Percentiles rank a stretch among this genome's conserved stretches.
These are phyloP conservation scores for Rhizoclosmatium globosum DNA, from an alignment of 192 early-diverging fungal species.

Conservation along the genomic window DNA sequence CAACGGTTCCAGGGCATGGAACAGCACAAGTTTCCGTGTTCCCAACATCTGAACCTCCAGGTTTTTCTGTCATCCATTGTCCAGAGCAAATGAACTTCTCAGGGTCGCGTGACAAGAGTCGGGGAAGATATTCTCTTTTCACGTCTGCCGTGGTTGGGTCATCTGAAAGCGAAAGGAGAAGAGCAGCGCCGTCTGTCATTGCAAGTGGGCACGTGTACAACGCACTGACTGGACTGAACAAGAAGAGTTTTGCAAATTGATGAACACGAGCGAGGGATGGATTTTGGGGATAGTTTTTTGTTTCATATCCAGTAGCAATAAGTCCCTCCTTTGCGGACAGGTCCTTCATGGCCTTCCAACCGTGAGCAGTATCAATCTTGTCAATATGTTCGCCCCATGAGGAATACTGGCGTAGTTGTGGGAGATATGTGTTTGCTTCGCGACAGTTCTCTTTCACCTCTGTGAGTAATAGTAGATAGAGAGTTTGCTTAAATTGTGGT, in stretches of 20 bases:
- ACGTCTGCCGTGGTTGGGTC: constrained; percentile 49
- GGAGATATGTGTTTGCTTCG: constrained; percentile 68
- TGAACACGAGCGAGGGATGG: constrained; percentile 2
- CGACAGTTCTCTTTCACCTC: constrained; percentile 58
- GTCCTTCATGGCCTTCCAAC: constrained; percentile 70
- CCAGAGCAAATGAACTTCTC: constrained; percentile 69
- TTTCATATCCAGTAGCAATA: constrained; percentile 71
- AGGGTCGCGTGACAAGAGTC: constrained; percentile 60
- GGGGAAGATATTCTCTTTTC: constrained; percentile 10
- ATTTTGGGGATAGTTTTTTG: constrained; percentile 38
- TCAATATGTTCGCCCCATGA: constrained; percentile 73
- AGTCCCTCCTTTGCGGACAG: constrained; percentile 71
- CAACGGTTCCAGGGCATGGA: constrained; percentile 39
- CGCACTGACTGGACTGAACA: constrained; percentile 62
- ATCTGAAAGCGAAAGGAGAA: constrained; percentile 64
- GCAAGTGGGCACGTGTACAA: constrained; percentile 74
- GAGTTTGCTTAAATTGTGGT: no score
- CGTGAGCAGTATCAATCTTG: constrained; percentile 62
- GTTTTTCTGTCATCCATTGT: constrained; percentile 83
- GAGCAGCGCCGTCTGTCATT: constrained; percentile 81
- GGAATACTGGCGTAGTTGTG: constrained; percentile 74
- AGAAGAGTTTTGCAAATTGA: constrained; percentile 73
- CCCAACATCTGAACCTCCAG: constrained; percentile 73
- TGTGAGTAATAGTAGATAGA: no score
- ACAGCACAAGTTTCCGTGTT: constrained; percentile 70